Conservation (phyloP, 2,329 filamentous ascomycete genomes). For the Botrytis galanthina region DNA sequence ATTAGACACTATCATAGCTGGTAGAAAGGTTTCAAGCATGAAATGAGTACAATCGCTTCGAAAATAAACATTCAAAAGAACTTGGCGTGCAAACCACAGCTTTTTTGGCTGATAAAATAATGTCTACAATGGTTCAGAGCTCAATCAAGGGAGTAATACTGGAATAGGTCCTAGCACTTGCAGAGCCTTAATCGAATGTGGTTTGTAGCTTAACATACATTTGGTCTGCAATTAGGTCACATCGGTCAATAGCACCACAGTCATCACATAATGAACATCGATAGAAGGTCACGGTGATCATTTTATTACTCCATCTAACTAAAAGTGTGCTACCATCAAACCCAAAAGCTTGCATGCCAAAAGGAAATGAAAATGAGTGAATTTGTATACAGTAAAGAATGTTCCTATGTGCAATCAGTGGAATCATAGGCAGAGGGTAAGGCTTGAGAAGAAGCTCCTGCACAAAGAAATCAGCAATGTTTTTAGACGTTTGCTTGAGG, state of each 20-base stretch:
- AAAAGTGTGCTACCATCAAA: neutral
- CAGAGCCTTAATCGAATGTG: neutral
- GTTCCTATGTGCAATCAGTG: conserved; percentile 37
- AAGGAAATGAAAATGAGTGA: conserved; percentile 9
- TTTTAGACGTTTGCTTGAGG: conserved; percentile 25
- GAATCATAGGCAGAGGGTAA: conserved; percentile 20
- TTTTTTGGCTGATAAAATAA: neutral
- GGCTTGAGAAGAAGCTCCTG: conserved; percentile 29
- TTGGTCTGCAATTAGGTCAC: neutral
- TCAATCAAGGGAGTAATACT: neutral
- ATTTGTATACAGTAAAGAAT: conserved; percentile 27
- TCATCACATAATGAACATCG: neutral
- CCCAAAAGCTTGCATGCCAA: neutral
- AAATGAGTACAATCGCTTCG: neutral
- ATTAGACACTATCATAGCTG: neutral
- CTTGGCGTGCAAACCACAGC: neutral
- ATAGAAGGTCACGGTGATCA: neutral
- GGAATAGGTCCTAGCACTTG: neutral
- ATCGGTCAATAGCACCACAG: neutral
- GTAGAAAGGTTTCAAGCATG: neutral
- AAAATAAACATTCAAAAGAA: neutral
- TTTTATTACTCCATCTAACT: conserved; percentile 16
- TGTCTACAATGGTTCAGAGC: neutral
- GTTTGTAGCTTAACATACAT: neutral
- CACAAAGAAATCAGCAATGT: conserved; percentile 35